phyloP scores from a whole-genome alignment of 1,284 basidiomycete species.

The Apiotrichum gamsii region DNA sequence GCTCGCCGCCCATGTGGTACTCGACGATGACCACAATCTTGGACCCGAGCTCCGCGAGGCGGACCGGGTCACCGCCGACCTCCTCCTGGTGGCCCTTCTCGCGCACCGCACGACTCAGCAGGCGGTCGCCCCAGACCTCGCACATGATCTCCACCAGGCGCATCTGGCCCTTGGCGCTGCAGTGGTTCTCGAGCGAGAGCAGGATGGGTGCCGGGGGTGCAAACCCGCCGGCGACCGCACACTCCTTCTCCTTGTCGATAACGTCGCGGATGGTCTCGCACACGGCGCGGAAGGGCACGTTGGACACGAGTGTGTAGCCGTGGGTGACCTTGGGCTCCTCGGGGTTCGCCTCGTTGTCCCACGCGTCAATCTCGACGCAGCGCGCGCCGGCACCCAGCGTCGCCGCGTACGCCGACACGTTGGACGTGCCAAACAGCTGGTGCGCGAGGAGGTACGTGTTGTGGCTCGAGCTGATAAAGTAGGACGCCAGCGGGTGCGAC shows the following conservation, averaged over 20 bases:
- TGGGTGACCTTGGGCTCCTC: constrained; percentile 19
- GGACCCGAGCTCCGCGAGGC: constrained; percentile 6
- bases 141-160: constrained; percentile 15
- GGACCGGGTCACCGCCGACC: not conserved
- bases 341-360: constrained; percentile 10
- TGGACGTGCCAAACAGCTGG: constrained; percentile 15
- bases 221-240: not conserved
- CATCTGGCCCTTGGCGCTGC: constrained; percentile 10
- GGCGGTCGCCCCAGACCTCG: constrained; percentile 12
- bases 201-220: constrained; percentile 5
- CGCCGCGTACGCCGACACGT: constrained; percentile 9
- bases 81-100: constrained; percentile 2
- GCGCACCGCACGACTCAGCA: not conserved
- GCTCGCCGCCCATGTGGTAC: constrained; percentile 11
- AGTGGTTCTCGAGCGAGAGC: constrained; percentile 18
- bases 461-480: constrained; percentile 89
- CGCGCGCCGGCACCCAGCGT: constrained; percentile 9
- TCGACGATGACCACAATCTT: constrained; percentile 18
- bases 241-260: not conserved
- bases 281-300: constrained; percentile 13
- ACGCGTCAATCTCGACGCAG: constrained; percentile 21
- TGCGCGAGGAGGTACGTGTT: constrained; percentile 87
- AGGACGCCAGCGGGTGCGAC: constrained; percentile 69
- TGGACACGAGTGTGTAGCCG: constrained; percentile 16
- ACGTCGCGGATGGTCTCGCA: constrained; percentile 16